phyloP scores from a whole-genome alignment of 768 basidiomycete species.

The Tremella yokohamensis region DNA sequence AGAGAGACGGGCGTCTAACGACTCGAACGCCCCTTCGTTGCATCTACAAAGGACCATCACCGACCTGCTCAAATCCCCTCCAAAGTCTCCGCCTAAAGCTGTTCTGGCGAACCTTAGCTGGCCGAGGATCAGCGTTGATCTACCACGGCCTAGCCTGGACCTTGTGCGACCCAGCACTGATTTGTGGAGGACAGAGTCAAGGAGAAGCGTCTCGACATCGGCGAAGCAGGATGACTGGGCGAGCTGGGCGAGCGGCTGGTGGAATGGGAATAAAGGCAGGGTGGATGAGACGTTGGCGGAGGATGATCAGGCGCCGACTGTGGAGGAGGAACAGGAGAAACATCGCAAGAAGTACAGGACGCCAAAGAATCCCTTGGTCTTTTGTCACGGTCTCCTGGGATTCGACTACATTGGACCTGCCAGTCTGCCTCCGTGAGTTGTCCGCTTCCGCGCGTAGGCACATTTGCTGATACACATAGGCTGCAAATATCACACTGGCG shows the following conservation, averaged over 20 bases:
- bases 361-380: slow-evolving; percentile 80
- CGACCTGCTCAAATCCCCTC: slow-evolving; percentile 14
- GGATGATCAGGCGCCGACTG: slow-evolving; percentile 58
- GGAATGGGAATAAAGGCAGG: slow-evolving; percentile 54
- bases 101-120: neutral
- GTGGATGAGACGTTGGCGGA: slow-evolving; percentile 57
- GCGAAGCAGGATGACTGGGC: slow-evolving; percentile 31
- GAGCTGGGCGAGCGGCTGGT: slow-evolving; percentile 34
- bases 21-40: slow-evolving; percentile 27
- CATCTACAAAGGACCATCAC: slow-evolving; percentile 45
- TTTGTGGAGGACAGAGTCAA: slow-evolving; percentile 4
- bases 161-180: neutral
- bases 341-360: slow-evolving; percentile 65
- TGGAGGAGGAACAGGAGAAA: slow-evolving; percentile 56
- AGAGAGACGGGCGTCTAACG: neutral
- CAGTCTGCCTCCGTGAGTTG: slow-evolving; percentile 37
- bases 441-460: neutral
- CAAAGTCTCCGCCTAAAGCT: neutral
- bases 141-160: neutral
- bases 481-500: slow-evolving; percentile 92
- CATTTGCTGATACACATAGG: slow-evolving; percentile 54
- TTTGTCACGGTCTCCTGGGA: slow-evolving; percentile 84
- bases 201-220: slow-evolving; percentile 25
- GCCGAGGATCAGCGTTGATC: neutral
- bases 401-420: slow-evolving; percentile 50